These are phyloP conservation scores for Phragmites australis DNA, from an alignment of 176 grass and related monocot genomes.

Conservation along the genomic window DNA sequence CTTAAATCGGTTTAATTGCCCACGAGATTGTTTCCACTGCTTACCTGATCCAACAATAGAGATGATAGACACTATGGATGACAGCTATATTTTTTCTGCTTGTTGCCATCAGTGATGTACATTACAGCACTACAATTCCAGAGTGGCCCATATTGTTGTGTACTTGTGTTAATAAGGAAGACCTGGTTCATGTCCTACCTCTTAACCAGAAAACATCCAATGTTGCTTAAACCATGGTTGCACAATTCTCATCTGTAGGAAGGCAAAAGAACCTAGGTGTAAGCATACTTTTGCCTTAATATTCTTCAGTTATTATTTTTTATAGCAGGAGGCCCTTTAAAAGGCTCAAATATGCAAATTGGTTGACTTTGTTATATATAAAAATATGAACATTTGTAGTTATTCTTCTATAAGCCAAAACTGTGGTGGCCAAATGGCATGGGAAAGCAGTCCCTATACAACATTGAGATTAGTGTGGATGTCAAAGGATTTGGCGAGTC, in stretches of 20 bases:
- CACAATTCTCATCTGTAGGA: background rate
- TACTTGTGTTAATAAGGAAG: constrained; percentile 4
- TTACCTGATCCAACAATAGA: background rate
- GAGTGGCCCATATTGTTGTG: background rate
- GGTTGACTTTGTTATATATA: constrained; percentile 6
- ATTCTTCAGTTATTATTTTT: background rate
- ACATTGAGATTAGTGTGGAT: constrained; percentile 78
- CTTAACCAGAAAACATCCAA: constrained; percentile 9
- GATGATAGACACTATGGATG: background rate
- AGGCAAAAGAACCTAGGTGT: constrained; percentile 6
- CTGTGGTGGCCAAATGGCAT: constrained; percentile 99
- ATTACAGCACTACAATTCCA: background rate
- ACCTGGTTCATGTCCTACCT: background rate
- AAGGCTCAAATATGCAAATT: constrained; percentile 12
- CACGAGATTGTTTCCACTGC: background rate
- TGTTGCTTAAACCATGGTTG: constrained; percentile 20
- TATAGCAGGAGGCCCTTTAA: background rate
- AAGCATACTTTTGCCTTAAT: background rate
- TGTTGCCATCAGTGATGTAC: background rate
- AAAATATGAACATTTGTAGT: constrained; percentile 44
- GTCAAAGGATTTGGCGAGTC: constrained; percentile 89
- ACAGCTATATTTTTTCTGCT: background rate
- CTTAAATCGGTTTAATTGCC: background rate
- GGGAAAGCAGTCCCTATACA: constrained; percentile 83
- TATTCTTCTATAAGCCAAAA: constrained; percentile 98